Evolutionary conservation across 495 filamentous ascomycete genomes (phyloP), one percentile per base, ranked within the genome.

Genomic region (Astrothelium subdiscretum): DNA sequence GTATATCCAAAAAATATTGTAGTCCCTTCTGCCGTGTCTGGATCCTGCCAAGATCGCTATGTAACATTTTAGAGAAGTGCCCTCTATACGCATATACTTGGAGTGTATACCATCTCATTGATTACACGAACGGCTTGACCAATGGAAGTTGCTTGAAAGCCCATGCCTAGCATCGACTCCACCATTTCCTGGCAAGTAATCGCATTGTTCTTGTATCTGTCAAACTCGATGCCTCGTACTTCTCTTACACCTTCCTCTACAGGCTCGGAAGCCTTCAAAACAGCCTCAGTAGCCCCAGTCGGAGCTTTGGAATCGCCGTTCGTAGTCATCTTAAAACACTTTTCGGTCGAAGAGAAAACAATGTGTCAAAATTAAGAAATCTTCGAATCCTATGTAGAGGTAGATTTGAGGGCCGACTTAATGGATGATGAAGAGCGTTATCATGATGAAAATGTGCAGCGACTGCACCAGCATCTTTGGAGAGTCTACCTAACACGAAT

Each of bases 1-100:
- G 94, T 97, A 75, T 95, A 99, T 44, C 95, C 95, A 22, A 97
- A 85, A 76, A 97, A 97, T 71, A 97, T 92, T 54, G 92, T 97
- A 8, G 91, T 91, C 66, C 80, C 81, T 15, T 85, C 80, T 31
- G 79, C 80, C 2, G 87, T 87, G 68, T 88, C 85, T 0, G 87
- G 83, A 68, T 95, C 85, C 40, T 80, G 78, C 80, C 86, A 97
- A 22, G 83, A 77, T 60, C 89, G 81, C 90, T 92, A 67, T 40
- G 20, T 0, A 20, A 18, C 3, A 24, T 22, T 60, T 40, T 40
- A 43, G 32, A 60, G 29, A 11, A 5, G 2, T 31, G 2, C 12
- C 29, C 1, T 4, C 22, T 15, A 42, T 3, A 42, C 22, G 32
- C 13, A 11, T 3, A 15, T 43, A 26, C 24, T 26, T 1, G 58